phyloP scores from a whole-genome alignment of 2,329 filamentous ascomycete species.

The Aaosphaeria pasadenensis region DNA sequence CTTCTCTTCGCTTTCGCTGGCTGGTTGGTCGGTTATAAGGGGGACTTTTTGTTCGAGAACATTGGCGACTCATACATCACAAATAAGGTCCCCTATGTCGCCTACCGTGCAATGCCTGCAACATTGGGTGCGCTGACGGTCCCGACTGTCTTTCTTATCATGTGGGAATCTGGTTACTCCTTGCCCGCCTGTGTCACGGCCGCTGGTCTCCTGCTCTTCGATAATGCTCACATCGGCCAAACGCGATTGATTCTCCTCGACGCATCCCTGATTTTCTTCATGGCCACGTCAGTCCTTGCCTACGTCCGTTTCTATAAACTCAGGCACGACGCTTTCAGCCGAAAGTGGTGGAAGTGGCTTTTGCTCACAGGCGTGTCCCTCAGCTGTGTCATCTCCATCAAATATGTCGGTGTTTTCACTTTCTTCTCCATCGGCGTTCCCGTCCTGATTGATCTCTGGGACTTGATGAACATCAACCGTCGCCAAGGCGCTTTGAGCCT shows the following conservation, averaged over 20 bases:
- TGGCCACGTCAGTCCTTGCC: constrained; percentile 89
- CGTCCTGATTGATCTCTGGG: constrained; percentile 92
- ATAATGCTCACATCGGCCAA: constrained; percentile 97
- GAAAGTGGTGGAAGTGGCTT: constrained; percentile 99
- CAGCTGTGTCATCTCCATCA: constrained; percentile 97
- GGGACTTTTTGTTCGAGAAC: constrained; percentile 97
- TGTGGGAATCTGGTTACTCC: constrained; percentile 99
- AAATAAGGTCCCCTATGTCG: constrained; percentile 96
- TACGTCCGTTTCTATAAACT: constrained; percentile 99
- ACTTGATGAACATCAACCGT: constrained; percentile 84
- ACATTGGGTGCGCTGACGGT: constrained; percentile 90
- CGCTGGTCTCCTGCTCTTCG: constrained; percentile 82
- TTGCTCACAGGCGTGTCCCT: constrained; percentile 90
- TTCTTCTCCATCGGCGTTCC: constrained; percentile 96
- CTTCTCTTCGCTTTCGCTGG: constrained; percentile 95
- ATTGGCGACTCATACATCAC: constrained; percentile 97
- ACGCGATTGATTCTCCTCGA: constrained; percentile 93
- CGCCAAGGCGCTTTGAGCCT: constrained; percentile 77
- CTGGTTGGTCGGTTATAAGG: constrained; percentile 96
- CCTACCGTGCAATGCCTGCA: constrained; percentile 90
- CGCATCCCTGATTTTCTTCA: constrained; percentile 88
- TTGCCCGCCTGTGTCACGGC: constrained; percentile 88
- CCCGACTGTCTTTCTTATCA: constrained; percentile 91
- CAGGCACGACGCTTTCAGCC: constrained; percentile 80
- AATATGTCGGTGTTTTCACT: constrained; percentile 95